Evolutionary conservation across 495 filamentous ascomycete species (phyloP).

Genomic region (Penicillium longicatenatum): DNA sequence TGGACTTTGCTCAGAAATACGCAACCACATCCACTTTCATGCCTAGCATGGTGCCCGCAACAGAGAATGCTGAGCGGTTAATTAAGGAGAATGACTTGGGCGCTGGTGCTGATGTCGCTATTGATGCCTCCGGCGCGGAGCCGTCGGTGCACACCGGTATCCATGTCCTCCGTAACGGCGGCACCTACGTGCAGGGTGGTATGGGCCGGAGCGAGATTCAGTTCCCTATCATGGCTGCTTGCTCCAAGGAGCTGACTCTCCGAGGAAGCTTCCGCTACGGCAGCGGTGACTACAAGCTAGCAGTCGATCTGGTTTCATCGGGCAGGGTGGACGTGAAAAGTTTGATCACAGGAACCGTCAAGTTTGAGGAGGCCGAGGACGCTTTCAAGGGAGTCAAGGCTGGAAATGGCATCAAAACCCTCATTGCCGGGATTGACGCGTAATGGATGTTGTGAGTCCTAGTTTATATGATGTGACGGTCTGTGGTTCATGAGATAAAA

Average conservation of each 20-base stretch:
- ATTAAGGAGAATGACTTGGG: slow-evolving; percentile 46
- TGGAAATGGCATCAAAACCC: slow-evolving; percentile 51
- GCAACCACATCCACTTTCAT: slow-evolving; percentile 46
- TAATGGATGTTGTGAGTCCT: slow-evolving; percentile 13
- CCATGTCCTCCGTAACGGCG: slow-evolving; percentile 52
- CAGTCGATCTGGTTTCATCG: slow-evolving; percentile 50
- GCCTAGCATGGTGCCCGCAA: slow-evolving; percentile 36
- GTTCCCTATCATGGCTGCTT: slow-evolving; percentile 60
- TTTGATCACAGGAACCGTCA: slow-evolving; percentile 54
- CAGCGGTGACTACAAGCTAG: slow-evolving; percentile 57
- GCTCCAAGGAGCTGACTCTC: slow-evolving; percentile 54
- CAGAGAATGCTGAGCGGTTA: slow-evolving; percentile 45
- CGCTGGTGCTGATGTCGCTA: slow-evolving; percentile 55
- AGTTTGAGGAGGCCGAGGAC: slow-evolving; percentile 55
- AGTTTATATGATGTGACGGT: slow-evolving; percentile 3
- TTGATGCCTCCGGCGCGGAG: slow-evolving; percentile 60
- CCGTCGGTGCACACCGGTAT: slow-evolving; percentile 55
- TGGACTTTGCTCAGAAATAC: slow-evolving; percentile 55
- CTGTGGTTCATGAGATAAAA: slow-evolving; percentile 1
- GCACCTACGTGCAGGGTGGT: slow-evolving; percentile 62
- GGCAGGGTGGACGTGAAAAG: slow-evolving; percentile 54
- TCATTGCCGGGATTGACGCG: slow-evolving; percentile 42
- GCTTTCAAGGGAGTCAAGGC: slow-evolving; percentile 52
- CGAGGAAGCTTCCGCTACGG: slow-evolving; percentile 58
- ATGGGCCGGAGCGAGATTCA: slow-evolving; percentile 58